Evolutionary conservation across 2,329 filamentous ascomycete genomes (phyloP).

Genomic region (Parastagonospora nodorum): DNA sequence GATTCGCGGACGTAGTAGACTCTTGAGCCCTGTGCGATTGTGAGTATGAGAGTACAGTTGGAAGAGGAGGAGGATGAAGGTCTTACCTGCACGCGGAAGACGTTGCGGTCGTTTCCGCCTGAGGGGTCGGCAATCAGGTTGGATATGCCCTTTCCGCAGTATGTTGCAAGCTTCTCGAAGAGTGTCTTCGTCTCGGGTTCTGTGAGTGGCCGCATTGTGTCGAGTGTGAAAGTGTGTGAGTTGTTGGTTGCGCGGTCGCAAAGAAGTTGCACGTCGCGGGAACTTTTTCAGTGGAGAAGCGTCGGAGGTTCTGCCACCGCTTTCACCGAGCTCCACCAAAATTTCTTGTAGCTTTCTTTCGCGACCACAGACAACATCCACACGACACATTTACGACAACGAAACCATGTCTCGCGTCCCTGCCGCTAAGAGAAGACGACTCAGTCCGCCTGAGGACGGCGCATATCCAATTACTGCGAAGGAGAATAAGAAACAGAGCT

Average conservation of each 20-base stretch:
- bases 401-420: slow-evolving; percentile 40
- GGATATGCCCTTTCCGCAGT: slow-evolving; percentile 85
- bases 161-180: slow-evolving; percentile 91
- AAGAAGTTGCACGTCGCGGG: slow-evolving; percentile 10
- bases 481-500: slow-evolving; percentile 53
- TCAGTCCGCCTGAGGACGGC: slow-evolving; percentile 42
- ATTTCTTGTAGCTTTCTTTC: slow-evolving; percentile 21
- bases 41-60: slow-evolving; percentile 6
- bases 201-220: slow-evolving; percentile 78
- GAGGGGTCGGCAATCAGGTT: slow-evolving; percentile 61
- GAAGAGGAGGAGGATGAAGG: background rate
- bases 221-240: slow-evolving; percentile 7
- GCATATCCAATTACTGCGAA: slow-evolving; percentile 18
- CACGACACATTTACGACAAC: slow-evolving; percentile 1
- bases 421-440: slow-evolving; percentile 43
- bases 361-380: slow-evolving; percentile 5
- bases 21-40: slow-evolving; percentile 66
- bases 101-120: slow-evolving; percentile 42
- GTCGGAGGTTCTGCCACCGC: slow-evolving; percentile 19
- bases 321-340: slow-evolving; percentile 21
- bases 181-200: slow-evolving; percentile 79
- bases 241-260: slow-evolving; percentile 3
- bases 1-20: slow-evolving; percentile 93
- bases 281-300: slow-evolving; percentile 18
- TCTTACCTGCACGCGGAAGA: slow-evolving; percentile 57